phyloP scores from a whole-genome alignment of 192 early-diverging fungal species.

The Spizellomyces punctatus region DNA sequence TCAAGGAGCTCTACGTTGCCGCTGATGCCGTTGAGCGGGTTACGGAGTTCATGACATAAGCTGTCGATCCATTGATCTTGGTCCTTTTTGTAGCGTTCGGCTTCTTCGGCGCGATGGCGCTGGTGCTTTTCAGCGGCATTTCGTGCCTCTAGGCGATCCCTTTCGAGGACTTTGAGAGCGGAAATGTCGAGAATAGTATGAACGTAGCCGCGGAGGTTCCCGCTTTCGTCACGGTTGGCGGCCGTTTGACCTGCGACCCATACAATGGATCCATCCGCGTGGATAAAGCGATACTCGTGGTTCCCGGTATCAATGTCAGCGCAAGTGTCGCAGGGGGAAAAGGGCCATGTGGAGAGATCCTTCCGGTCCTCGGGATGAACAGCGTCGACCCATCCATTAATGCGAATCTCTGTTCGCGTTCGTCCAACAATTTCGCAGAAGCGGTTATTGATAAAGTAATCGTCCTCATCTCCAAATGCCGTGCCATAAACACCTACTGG shows the following conservation, averaged over 20 bases:
- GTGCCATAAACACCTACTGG: slow-evolving; percentile 16
- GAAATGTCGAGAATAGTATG: slow-evolving; percentile 31
- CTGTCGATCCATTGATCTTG: slow-evolving; percentile 35
- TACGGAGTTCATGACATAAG: slow-evolving; percentile 43
- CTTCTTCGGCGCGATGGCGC: slow-evolving; percentile 18
- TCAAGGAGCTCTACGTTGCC: slow-evolving; percentile 13
- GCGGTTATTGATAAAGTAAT: slow-evolving; percentile 12
- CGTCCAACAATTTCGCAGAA: slow-evolving; percentile 17
- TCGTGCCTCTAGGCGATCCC: slow-evolving; percentile 28
- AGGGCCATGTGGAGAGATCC: slow-evolving; percentile 3
- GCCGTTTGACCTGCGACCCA: slow-evolving; percentile 22
- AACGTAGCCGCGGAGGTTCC: slow-evolving; percentile 8
- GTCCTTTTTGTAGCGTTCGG: slow-evolving; percentile 30
- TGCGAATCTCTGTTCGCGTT: background rate
- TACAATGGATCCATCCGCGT: slow-evolving; percentile 5
- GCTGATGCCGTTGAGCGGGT: slow-evolving; percentile 37
- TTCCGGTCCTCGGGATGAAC: slow-evolving; percentile 12
- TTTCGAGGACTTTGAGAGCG: background rate
- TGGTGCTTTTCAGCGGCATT: slow-evolving; percentile 27
- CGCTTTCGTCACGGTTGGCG: background rate
- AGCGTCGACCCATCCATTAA: slow-evolving; percentile 12
- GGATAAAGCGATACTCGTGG: slow-evolving; percentile 16
- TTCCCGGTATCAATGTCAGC: background rate
- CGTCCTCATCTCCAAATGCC: slow-evolving; percentile 15
- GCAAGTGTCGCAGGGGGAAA: background rate